Percentiles rank a stretch among this genome's conserved stretches.
Evolutionary conservation across 2,329 filamentous ascomycete genomes (phyloP).

Genomic region (Neonectria neomacrospora): DNA sequence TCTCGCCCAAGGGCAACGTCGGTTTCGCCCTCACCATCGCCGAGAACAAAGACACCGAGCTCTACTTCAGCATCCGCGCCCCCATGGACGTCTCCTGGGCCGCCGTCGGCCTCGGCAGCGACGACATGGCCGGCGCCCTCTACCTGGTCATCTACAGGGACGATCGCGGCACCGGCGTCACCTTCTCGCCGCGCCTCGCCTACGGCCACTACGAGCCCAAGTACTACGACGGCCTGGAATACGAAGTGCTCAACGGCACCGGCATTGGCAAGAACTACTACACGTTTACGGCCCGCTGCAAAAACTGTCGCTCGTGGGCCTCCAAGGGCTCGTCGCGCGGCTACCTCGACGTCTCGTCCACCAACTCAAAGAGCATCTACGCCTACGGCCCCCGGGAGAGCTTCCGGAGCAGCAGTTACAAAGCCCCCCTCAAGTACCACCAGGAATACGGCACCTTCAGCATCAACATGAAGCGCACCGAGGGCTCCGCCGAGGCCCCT

Average conservation of each 20-base stretch:
- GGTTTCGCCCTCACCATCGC: conserved; percentile 64
- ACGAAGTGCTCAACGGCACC: conserved; percentile 59
- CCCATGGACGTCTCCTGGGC: conserved; percentile 61
- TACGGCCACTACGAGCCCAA: conserved; percentile 64
- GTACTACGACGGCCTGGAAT: conserved; percentile 56
- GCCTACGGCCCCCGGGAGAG: conserved; percentile 63
- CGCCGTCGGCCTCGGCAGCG: conserved; percentile 64
- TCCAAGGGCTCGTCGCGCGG: conserved; percentile 48
- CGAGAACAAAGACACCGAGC: conserved; percentile 56
- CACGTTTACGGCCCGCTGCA: conserved; percentile 63
- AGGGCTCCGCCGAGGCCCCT: conserved; percentile 57
- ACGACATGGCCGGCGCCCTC: conserved; percentile 63
- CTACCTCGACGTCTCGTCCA: conserved; percentile 61
- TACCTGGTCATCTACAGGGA: conserved; percentile 67
- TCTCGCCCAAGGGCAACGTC: conserved; percentile 55
- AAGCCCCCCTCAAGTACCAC: conserved; percentile 63
- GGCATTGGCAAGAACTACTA: conserved; percentile 59
- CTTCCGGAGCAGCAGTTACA: conserved; percentile 54
- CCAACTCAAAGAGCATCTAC: conserved; percentile 63
- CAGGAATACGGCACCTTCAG: conserved; percentile 64
- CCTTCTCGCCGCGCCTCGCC: conserved; percentile 65
- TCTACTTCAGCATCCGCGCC: conserved; percentile 66
- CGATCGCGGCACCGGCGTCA: conserved; percentile 59
- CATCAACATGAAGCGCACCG: conserved; percentile 65
- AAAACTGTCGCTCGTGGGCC: conserved; percentile 64